These are phyloP conservation scores for Rhytidiadelphus loreus DNA, from an alignment of 225 moss, liverwort and hornwort genomes.

Conservation along the genomic window DNA sequence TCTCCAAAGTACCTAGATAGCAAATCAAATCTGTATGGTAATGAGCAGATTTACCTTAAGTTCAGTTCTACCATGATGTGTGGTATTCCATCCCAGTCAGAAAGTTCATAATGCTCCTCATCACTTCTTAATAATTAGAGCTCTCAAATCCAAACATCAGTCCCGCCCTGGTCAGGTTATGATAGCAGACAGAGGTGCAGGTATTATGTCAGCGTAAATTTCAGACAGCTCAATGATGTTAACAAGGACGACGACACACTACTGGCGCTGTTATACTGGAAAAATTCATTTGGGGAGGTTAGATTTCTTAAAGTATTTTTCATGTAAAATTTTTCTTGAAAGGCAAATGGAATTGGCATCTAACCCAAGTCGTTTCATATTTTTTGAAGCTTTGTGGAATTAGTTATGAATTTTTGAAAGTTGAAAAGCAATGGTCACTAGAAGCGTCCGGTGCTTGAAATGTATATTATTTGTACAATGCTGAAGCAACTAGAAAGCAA, in stretches of 20 bases:
- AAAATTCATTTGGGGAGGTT: background rate
- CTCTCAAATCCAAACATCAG: background rate
- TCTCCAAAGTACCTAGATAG: no score
- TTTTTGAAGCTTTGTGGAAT: background rate
- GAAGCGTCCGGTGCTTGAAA: fast-evolving
- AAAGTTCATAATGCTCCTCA: background rate
- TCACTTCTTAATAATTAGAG: background rate
- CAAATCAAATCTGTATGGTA: no score
- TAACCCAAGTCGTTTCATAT: background rate
- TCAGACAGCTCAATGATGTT: background rate
- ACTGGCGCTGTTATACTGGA: no score
- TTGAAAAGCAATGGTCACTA: fast-evolving
- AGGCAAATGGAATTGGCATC: background rate
- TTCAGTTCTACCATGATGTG: background rate
- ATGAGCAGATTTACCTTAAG: no score
- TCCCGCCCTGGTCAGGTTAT: background rate
- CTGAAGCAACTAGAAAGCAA: fast-evolving
- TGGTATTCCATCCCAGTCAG: background rate
- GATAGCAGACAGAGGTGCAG: background rate
- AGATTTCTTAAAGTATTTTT: background rate
- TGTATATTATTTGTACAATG: background rate
- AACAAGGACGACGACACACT: background rate
- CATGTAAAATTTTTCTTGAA: fast-evolving
- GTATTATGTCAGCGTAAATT: background rate
- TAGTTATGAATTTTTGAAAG: background rate